Base-by-base conservation (phyloP, 2,329 filamentous ascomycete species). In the Ascochyta lentis region DNA sequence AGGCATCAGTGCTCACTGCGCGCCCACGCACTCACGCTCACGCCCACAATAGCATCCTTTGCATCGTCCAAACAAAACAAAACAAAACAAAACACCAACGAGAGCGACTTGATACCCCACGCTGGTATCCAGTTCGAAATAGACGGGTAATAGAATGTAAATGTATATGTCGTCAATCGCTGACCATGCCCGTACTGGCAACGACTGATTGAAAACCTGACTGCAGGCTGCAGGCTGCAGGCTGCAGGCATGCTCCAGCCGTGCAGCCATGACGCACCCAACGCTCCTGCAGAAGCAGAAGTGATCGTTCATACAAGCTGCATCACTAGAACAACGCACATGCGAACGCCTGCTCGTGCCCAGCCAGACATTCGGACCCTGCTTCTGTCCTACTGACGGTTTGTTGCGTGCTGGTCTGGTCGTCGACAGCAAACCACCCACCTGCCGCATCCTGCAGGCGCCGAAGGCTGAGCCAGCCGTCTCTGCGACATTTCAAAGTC, bases 401-500 rank as follows among this genome's bases (percentile, higher is more conserved):
- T 47, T 34, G 43, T 41, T 51, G 50, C 51, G 45, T 58, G 10
- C 5, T 13, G 46, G 49, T 49, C 44, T 44, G 41, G 31, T 39
- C 15, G 43, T 43, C 33, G 24, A n/a, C 24, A 10, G 47, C 59
- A 56, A 58, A 50, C 49, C 50, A 26, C 41, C 49, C 50, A 23
- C 41, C 48, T 48, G 54, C 48, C 52, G 54, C 49, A 44, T 63
- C 46, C 48, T 47, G 40, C 41, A 58, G 44, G 47, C 57, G 56
- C 47, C 52, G 43, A 52, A 60, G 60, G 56, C 65, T 65, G 56
- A 48, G 44, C 54, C 23, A 49, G 49, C 58, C 61, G 45, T 63
- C 41, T 52, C 46, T 42, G 46, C 51, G 33, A 42, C 45, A 49
- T 31, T 39, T 41, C 47, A 44, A 49, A 54, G 41, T 39, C 12